Conservation (phyloP, 2,329 filamentous ascomycete species). For the Xylaria sp. region DNA sequence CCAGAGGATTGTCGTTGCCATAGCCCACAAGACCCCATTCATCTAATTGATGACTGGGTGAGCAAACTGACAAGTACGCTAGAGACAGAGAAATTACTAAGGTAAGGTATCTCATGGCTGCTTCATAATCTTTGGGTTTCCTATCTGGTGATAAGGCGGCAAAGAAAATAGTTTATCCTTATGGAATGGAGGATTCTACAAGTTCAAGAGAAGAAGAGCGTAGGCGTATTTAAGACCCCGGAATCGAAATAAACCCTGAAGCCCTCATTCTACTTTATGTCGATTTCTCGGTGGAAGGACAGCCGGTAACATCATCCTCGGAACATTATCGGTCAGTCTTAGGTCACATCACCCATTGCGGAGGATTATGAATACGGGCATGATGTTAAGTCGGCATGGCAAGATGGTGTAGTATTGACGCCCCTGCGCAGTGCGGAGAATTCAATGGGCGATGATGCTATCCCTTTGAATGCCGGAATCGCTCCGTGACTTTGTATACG, state of each 20-base stretch:
- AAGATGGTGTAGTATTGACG: background rate
- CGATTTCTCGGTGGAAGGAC: conserved; percentile 14
- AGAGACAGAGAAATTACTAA: background rate
- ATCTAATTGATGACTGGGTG: background rate
- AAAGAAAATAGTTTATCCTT: too few relatives aligned
- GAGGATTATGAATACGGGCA: background rate
- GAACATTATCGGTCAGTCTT: conserved; percentile 1
- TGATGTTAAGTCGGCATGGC: background rate
- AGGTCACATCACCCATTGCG: background rate
- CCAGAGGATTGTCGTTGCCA: conserved; percentile 21
- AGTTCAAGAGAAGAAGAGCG: background rate
- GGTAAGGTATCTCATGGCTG: conserved; percentile 2
- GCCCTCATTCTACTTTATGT: background rate
- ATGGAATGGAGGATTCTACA: too few relatives aligned
- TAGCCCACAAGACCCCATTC: conserved; percentile 11
- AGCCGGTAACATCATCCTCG: background rate
- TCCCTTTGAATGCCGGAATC: too few relatives aligned
- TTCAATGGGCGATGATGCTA: background rate
- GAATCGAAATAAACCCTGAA: background rate
- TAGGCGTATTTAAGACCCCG: background rate
- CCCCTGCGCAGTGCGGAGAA: conserved; percentile 11
- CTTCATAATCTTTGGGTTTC: background rate
- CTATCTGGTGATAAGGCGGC: background rate
- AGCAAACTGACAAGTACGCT: background rate
- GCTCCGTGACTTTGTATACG: too few relatives aligned